Percentiles rank a stretch among this genome's conserved stretches.
Evolutionary conservation across 306 rosid species (phyloP).

Genomic region (Lathyrus sativus): DNA sequence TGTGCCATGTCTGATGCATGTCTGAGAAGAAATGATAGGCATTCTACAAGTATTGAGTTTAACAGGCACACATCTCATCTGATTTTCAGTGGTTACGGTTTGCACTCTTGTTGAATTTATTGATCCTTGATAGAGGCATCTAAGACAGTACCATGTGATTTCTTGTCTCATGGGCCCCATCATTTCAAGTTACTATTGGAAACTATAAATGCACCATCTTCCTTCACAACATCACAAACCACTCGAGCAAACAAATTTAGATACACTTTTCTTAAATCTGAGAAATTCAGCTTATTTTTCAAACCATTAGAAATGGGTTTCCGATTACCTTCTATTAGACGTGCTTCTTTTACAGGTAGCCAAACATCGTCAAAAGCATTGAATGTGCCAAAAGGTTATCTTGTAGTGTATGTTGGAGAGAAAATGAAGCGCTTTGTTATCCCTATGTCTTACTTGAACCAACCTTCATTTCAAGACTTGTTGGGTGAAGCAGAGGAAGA

Average conservation of each 20-base stretch:
- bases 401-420: constrained; percentile 7
- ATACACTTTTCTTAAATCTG: no score
- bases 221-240: no score
- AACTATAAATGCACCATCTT: no score
- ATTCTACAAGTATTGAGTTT: constrained; percentile 1
- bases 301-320: constrained; percentile 28
- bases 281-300: neutral
- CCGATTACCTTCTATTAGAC: constrained; percentile 17
- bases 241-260: no score
- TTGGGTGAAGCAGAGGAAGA: neutral
- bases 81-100: neutral
- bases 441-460: neutral
- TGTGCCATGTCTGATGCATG: neutral
- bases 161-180: neutral
- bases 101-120: neutral
- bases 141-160: constrained; percentile 37
- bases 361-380: constrained; percentile 3
- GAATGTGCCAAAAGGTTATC: neutral
- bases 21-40: neutral
- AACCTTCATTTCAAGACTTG: constrained; percentile 2
- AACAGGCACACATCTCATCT: neutral
- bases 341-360: neutral
- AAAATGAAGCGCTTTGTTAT: constrained; percentile 1
- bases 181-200: no score
- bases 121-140: constrained; percentile 6